These are phyloP conservation scores for Prasinococcaceae sp. DNA, from an alignment of 139 green algal genomes.

Conservation along the genomic window DNA sequence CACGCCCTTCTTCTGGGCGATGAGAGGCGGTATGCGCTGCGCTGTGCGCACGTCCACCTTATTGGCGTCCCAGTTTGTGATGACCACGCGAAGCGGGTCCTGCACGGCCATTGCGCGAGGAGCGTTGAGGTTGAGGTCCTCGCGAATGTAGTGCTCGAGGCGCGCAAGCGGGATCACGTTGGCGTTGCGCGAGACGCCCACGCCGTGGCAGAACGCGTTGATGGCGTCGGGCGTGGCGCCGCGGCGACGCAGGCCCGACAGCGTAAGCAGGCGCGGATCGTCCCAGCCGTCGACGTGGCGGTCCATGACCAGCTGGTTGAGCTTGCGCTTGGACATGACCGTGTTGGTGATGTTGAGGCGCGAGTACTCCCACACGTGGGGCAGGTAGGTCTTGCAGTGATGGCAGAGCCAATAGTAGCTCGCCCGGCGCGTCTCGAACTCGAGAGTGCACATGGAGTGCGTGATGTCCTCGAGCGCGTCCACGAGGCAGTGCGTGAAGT, in stretches of 20 bases:
- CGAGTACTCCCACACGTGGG: slow-evolving; percentile 91
- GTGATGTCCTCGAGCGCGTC: slow-evolving; percentile 96
- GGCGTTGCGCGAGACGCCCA: slow-evolving; percentile 45
- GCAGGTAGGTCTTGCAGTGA: slow-evolving; percentile 85
- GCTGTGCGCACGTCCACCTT: too few species aligned
- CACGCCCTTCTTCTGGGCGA: slow-evolving; percentile 3
- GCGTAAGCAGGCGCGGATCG: slow-evolving; percentile 84
- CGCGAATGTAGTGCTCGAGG: slow-evolving; percentile 75
- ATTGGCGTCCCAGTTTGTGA: slow-evolving; percentile 36
- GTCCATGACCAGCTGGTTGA: slow-evolving; percentile 76
- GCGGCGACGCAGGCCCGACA: slow-evolving; percentile 74
- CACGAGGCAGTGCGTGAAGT: slow-evolving; percentile 98
- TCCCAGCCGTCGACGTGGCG: slow-evolving; percentile 83
- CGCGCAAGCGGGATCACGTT: slow-evolving; percentile 70
- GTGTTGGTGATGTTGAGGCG: slow-evolving; percentile 94
- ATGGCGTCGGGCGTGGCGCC: slow-evolving; percentile 69
- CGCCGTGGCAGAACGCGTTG: slow-evolving; percentile 77
- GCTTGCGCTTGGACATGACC: slow-evolving; percentile 93
- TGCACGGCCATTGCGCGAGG: slow-evolving; percentile 73
- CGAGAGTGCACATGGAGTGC: slow-evolving; percentile 96
- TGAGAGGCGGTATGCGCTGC: slow-evolving; percentile 7
- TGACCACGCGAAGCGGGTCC: slow-evolving; percentile 68
- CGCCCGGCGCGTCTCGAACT: slow-evolving; percentile 91
- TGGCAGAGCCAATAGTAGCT: slow-evolving; percentile 95
- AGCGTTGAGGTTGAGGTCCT: slow-evolving; percentile 51